phyloP scores from a whole-genome alignment of 2,329 filamentous ascomycete species.

The Pezicula rhizophila region DNA sequence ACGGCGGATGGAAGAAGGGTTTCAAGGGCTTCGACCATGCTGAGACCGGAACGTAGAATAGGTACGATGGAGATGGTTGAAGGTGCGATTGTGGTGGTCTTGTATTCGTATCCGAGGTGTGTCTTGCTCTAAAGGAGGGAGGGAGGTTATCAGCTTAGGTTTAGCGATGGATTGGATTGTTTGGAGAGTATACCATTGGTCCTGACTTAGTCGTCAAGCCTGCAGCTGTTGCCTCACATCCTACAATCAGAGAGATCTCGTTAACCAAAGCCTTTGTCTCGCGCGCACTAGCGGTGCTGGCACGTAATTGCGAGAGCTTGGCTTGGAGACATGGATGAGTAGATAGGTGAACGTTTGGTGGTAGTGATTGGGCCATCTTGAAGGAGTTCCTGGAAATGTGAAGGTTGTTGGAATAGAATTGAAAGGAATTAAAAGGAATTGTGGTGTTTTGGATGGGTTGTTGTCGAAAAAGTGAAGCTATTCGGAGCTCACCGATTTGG shows the following conservation, averaged over 20 bases:
- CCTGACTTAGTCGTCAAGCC: slow-evolving; percentile 51
- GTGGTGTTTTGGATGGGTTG: slow-evolving; percentile 4
- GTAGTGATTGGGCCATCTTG: slow-evolving; percentile 34
- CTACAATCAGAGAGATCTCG: slow-evolving; percentile 79
- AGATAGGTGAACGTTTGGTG: slow-evolving; percentile 69
- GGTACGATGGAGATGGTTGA: slow-evolving; percentile 77
- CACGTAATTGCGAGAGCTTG: slow-evolving; percentile 87
- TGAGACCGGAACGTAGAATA: slow-evolving; percentile 85
- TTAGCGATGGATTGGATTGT: background rate
- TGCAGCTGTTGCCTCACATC: slow-evolving; percentile 69
- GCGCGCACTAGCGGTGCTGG: slow-evolving; percentile 58
- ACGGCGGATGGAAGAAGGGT: slow-evolving; percentile 74
- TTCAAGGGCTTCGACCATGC: slow-evolving; percentile 81
- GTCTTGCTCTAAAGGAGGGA: slow-evolving; percentile 57
- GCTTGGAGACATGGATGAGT: slow-evolving; percentile 78
- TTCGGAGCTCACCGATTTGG: no score
- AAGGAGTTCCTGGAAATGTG: background rate
- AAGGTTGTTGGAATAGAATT: background rate
- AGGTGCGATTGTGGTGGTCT: slow-evolving; percentile 50
- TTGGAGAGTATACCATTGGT: slow-evolving; percentile 49
- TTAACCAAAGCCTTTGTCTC: slow-evolving; percentile 79
- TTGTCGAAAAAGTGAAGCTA: no score
- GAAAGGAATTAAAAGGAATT: background rate
- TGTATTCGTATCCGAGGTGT: slow-evolving; percentile 72
- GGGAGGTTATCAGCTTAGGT: background rate